phyloP scores from a whole-genome alignment of 1,284 basidiomycete genomes.

The Trichosporon asahii region DNA sequence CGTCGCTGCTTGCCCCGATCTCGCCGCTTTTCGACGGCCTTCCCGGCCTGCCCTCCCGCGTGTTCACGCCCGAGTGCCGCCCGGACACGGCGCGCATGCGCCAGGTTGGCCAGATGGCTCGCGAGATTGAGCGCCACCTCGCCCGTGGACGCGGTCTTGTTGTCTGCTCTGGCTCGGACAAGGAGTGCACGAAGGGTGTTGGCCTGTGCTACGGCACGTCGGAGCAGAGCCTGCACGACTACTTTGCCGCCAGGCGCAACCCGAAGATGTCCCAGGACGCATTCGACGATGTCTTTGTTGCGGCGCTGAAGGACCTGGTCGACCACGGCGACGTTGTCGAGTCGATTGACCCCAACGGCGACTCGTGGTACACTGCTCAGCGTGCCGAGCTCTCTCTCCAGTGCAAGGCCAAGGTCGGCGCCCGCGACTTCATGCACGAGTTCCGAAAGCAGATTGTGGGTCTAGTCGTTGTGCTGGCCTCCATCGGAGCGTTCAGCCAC shows the following conservation, averaged over 20 bases:
- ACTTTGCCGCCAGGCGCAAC: constrained; percentile 39
- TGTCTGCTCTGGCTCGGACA: constrained; percentile 60
- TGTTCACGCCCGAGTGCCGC: constrained; percentile 72
- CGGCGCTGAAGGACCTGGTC: constrained; percentile 76
- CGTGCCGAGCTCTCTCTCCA: constrained; percentile 66
- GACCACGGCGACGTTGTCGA: constrained; percentile 76
- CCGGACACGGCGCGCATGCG: constrained; percentile 77
- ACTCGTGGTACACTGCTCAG: constrained; percentile 72
- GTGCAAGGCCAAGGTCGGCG: constrained; percentile 68
- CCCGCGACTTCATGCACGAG: constrained; percentile 63
- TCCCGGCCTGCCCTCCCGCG: constrained; percentile 71
- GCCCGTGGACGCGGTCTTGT: constrained; percentile 66
- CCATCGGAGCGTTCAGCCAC: constrained; percentile 46
- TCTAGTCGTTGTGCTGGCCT: constrained; percentile 36
- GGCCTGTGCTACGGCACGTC: constrained; percentile 72
- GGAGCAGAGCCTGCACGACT: constrained; percentile 53
- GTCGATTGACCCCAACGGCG: constrained; percentile 67
- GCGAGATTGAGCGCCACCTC: constrained; percentile 66
- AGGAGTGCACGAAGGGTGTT: constrained; percentile 63
- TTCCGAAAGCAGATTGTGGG: constrained; percentile 63
- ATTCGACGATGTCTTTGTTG: constrained; percentile 51
- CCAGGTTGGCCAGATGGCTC: constrained; percentile 73
- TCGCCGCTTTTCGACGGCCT: constrained; percentile 62
- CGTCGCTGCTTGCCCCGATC: constrained; percentile 35
- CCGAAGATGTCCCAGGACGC: constrained; percentile 37